Evolutionary conservation across 371 early-diverging fungal genomes (phyloP).

Genomic region (Apophysomyces sp.): DNA sequence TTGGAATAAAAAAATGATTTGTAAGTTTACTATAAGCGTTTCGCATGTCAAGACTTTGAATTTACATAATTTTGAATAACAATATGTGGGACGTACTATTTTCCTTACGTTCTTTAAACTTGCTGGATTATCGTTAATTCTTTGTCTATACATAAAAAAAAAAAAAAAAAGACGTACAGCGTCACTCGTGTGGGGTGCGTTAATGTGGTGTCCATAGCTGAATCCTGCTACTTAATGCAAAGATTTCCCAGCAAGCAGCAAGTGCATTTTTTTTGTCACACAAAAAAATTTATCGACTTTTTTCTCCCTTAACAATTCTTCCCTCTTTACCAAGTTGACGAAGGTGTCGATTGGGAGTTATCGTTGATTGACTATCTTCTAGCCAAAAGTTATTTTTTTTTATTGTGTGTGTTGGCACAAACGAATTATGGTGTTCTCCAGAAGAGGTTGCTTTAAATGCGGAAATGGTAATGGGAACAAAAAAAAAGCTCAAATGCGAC

Average conservation of each 20-base stretch:
- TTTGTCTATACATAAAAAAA: no score
- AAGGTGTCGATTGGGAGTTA: neutral
- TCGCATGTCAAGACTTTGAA: no score
- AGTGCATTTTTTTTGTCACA: neutral
- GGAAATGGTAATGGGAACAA: conserved; percentile 42
- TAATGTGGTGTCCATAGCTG: no score
- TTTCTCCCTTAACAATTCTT: neutral
- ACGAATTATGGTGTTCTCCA: conserved; percentile 37
- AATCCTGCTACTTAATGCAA: no score
- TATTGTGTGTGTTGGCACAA: neutral
- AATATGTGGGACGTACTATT: no score
- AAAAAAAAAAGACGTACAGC: neutral
- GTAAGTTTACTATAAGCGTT: no score
- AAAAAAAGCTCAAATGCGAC: neutral
- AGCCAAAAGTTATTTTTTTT: neutral
- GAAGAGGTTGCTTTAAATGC: conserved; percentile 55
- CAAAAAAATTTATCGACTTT: neutral
- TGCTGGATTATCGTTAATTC: no score
- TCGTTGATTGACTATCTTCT: conserved; percentile 1
- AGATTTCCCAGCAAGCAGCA: no score
- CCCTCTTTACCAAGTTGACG: neutral
- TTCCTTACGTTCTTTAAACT: no score
- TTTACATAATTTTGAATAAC: no score
- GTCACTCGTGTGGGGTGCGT: no score
- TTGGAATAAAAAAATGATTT: no score